Evolutionary conservation across 768 basidiomycete genomes (phyloP).

Genomic region (Suillus subalutaceus): DNA sequence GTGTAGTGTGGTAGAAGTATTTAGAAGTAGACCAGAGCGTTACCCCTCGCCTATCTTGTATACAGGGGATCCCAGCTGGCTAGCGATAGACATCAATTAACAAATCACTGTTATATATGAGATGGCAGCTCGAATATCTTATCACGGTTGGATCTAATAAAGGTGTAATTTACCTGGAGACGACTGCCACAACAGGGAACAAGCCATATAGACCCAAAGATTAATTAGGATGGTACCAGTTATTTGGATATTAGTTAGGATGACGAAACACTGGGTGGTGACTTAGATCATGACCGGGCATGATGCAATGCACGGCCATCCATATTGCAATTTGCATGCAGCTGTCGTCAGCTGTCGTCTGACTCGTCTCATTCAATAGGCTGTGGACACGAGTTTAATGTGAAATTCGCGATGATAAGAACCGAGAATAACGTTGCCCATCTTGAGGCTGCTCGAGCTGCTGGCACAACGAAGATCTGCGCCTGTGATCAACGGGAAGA

Average conservation of each 20-base stretch:
- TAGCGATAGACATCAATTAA: background rate
- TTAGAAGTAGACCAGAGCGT: background rate
- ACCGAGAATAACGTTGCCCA: background rate
- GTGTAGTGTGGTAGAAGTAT: conserved; percentile 6
- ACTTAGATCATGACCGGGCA: no score
- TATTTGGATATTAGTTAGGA: background rate
- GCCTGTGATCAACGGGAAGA: background rate
- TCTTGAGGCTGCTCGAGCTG: background rate
- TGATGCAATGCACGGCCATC: background rate
- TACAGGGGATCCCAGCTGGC: background rate
- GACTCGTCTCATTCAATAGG: background rate
- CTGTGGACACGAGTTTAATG: background rate
- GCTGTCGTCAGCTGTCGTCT: background rate
- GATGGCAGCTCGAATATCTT: background rate
- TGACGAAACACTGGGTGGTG: background rate
- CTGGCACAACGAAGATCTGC: background rate
- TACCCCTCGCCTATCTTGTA: background rate
- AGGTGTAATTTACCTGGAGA: background rate
- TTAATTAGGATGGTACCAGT: background rate
- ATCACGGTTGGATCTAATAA: background rate
- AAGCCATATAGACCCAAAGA: background rate
- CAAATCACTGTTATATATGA: background rate
- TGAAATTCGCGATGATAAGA: background rate
- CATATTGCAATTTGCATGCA: background rate
- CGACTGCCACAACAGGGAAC: background rate